Evolutionary conservation across 2,329 filamentous ascomycete species (phyloP).

Genomic region (Aspergillus ustus): DNA sequence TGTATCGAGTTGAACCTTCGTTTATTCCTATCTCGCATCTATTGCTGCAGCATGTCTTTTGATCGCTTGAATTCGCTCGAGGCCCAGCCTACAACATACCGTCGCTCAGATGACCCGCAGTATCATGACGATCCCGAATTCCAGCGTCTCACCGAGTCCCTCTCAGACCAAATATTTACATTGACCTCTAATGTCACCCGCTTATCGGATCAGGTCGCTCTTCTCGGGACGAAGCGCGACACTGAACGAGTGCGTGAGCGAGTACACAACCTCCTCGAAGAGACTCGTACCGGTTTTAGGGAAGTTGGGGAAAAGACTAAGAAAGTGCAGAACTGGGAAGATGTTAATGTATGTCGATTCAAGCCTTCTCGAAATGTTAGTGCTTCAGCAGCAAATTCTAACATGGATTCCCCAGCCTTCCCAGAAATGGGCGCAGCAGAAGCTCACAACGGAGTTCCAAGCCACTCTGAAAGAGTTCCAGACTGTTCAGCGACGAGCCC

Average conservation of each 20-base stretch:
- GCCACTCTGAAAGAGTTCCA: conserved; percentile 90
- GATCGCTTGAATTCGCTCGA: conserved; percentile 84
- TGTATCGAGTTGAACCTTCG: conserved; percentile 19
- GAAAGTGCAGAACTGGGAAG: conserved; percentile 85
- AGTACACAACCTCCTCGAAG: conserved; percentile 84
- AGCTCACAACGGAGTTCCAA: conserved; percentile 91
- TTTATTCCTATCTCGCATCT: conserved; percentile 6
- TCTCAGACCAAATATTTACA: conserved; percentile 87
- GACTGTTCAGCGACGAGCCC: conserved; percentile 80
- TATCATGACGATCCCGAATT: conserved; percentile 96
- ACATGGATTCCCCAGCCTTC: conserved; percentile 65
- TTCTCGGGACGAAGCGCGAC: conserved; percentile 88
- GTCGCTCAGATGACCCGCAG: conserved; percentile 70
- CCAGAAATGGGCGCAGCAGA: conserved; percentile 95
- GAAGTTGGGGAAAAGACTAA: conserved; percentile 93
- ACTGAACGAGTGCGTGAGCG: conserved; percentile 88
- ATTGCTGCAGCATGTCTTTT: conserved; percentile 73
- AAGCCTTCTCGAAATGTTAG: background rate
- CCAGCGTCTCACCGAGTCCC: conserved; percentile 75
- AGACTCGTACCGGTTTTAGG: conserved; percentile 84
- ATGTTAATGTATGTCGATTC: conserved; percentile 68
- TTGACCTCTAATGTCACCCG: conserved; percentile 87
- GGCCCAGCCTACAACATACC: conserved; percentile 71
- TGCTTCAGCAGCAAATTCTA: conserved; percentile 18
- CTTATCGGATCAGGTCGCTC: conserved; percentile 79